These are phyloP conservation scores for Dactylellina sp. DNA, from an alignment of 2,329 filamentous ascomycete genomes.

Conservation along the genomic window DNA sequence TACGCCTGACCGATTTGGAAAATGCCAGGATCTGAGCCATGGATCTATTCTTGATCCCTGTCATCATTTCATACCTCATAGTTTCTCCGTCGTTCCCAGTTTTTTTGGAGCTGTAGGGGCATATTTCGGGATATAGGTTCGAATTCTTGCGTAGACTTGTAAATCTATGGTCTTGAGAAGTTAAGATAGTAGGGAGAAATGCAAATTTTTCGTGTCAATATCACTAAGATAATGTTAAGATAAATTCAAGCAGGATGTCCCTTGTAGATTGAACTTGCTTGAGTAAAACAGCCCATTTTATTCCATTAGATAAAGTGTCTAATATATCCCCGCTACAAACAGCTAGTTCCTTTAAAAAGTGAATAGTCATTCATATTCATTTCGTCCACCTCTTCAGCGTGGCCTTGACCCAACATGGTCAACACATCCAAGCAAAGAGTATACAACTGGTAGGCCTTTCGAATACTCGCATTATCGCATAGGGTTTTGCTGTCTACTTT, in stretches of 20 bases:
- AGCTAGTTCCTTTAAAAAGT: neutral
- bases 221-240: no score
- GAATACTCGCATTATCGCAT: neutral
- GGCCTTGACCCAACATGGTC: conserved; percentile 61
- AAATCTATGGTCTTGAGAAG: no score
- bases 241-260: no score
- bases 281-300: no score
- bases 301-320: no score
- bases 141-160: no score
- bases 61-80: conserved; percentile 6
- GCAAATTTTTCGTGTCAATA: no score
- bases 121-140: no score
- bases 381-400: neutral
- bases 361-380: neutral
- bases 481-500: neutral
- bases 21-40: neutral
- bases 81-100: conserved; percentile 31
- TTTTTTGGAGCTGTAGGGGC: neutral
- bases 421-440: conserved; percentile 63
- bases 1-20: neutral
- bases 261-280: no score
- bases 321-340: no score
- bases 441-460: conserved; percentile 66
- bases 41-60: neutral
- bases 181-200: no score